Percentiles rank a stretch among this genome's conserved stretches.
Evolutionary conservation across 176 grass and related monocot genomes (phyloP).

Genomic region (Bothriochloa decipiens): DNA sequence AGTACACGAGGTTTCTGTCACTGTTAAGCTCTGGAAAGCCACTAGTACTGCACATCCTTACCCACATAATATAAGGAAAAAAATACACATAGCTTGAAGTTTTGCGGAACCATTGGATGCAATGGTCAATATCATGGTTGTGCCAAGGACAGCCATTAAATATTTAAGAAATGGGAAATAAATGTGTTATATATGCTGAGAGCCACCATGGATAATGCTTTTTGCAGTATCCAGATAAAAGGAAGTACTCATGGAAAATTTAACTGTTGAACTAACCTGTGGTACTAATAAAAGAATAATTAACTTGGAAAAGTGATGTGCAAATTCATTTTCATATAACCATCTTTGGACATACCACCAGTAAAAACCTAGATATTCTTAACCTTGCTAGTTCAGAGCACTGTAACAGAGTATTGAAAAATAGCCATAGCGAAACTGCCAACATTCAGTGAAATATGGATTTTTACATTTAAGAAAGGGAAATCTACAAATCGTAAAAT

Average conservation of each 20-base stretch:
- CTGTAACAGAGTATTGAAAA: not conserved
- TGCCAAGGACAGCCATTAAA: not conserved
- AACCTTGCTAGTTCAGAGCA: not conserved
- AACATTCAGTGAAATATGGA: not conserved
- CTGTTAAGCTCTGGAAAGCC: conserved; percentile 40
- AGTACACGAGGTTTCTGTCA: conserved; percentile 23
- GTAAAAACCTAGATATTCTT: not conserved
- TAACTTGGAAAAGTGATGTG: not conserved
- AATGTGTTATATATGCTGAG: not conserved
- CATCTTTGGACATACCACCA: not conserved
- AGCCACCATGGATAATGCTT: not conserved
- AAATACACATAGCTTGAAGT: not conserved
- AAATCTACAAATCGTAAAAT: not conserved
- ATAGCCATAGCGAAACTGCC: not conserved
- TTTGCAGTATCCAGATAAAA: conserved; percentile 8
- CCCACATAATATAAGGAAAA: conserved; percentile 13
- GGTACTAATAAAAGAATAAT: conserved; percentile 1
- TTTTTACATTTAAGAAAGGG: not conserved
- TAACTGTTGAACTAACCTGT: not conserved
- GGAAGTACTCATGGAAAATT: not conserved
- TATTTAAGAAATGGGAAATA: not conserved
- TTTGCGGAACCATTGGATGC: not conserved
- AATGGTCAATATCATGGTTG: not conserved
- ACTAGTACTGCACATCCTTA: conserved; percentile 27
- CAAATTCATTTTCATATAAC: not conserved